Conservation (phyloP, 2,329 filamentous ascomycete genomes). For the Amylocarpus encephaloides region DNA sequence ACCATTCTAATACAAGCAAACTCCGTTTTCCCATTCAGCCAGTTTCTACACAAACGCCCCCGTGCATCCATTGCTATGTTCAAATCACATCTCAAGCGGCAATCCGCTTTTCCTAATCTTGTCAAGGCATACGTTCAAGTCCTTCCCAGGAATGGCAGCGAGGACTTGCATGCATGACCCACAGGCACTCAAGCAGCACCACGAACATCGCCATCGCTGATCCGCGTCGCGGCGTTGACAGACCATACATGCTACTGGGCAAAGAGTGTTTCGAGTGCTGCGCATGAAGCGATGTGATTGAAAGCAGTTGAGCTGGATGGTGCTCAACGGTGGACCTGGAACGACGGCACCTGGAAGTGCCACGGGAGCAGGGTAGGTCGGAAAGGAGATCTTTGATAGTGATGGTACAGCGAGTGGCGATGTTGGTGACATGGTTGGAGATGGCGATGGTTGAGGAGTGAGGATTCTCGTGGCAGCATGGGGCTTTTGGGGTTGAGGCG, state of each 20-base stretch:
- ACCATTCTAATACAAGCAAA: too few species aligned
- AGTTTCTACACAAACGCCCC: background rate
- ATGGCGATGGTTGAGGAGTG: conserved; percentile 20
- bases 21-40: too few species aligned
- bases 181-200: conserved; percentile 32
- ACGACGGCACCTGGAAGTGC: conserved; percentile 20
- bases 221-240: conserved; percentile 27
- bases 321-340: conserved; percentile 16
- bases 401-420: conserved; percentile 15
- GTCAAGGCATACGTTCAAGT: conserved; percentile 23
- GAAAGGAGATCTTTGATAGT: conserved; percentile 17
- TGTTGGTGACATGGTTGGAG: conserved; percentile 4
- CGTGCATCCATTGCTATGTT: background rate
- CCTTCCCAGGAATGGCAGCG: conserved; percentile 20
- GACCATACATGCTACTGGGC: conserved; percentile 30
- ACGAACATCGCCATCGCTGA: conserved; percentile 28
- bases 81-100: background rate
- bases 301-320: conserved; percentile 28
- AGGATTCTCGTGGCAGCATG: conserved; percentile 17
- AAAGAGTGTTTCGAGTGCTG: conserved; percentile 23
- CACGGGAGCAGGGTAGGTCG: conserved; percentile 10
- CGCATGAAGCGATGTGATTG: conserved; percentile 29
- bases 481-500: conserved; percentile 25
- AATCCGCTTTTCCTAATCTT: conserved; percentile 12
- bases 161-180: conserved; percentile 28